Conservation (phyloP, 1,139 yeast species). For the Kodamaea alishanica region DNA sequence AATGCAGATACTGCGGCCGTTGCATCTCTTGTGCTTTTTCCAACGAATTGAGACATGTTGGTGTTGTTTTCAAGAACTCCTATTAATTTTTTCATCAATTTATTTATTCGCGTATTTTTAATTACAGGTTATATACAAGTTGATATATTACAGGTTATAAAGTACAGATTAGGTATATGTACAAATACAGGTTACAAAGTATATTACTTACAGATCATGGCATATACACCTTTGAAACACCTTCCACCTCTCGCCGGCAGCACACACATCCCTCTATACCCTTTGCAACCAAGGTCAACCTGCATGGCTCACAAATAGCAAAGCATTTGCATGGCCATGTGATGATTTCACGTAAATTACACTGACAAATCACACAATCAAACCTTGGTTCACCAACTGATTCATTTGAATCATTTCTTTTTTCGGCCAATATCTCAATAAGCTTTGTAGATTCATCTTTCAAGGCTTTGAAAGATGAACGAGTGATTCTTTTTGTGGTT, state of each 20-base stretch:
- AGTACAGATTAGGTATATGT: no score
- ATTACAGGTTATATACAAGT: no score
- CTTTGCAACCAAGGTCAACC: constrained; percentile 69
- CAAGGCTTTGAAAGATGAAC: constrained; percentile 27
- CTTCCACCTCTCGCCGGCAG: constrained; percentile 71
- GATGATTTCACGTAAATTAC: constrained; percentile 67
- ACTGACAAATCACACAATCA: constrained; percentile 80
- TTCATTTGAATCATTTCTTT: constrained; percentile 12
- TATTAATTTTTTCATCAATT: background rate
- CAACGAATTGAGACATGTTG: background rate
- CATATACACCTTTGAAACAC: constrained; percentile 47
- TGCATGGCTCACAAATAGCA: constrained; percentile 81
- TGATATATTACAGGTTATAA: no score
- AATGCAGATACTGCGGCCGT: constrained; percentile 6
- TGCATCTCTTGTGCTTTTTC: constrained; percentile 4
- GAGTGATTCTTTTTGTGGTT: constrained; percentile 29
- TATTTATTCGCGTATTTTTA: background rate
- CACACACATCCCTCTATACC: constrained; percentile 82
- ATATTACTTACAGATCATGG: no score
- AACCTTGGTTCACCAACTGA: constrained; percentile 16
- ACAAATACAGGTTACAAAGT: no score
- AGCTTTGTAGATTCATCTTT: constrained; percentile 23
- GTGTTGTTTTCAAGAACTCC: background rate
- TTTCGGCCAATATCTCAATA: constrained; percentile 22
- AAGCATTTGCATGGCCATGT: constrained; percentile 94